phyloP scores from a whole-genome alignment of 2,329 filamentous ascomycete species.

The Phyllosticta capitalensis region DNA sequence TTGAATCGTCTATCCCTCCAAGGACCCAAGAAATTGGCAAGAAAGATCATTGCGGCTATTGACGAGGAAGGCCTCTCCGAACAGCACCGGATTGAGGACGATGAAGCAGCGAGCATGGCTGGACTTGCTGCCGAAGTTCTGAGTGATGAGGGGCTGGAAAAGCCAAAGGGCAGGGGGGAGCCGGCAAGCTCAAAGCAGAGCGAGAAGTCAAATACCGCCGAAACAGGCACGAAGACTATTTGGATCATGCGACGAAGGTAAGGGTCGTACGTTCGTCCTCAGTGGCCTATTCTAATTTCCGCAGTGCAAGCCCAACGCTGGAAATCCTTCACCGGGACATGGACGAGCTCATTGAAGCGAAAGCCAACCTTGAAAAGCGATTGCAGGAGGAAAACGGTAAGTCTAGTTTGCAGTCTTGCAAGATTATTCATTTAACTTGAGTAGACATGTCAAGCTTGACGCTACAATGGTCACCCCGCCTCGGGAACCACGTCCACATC shows the following conservation, averaged over 20 bases:
- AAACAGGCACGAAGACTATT: slow-evolving; percentile 36
- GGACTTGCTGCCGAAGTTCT: slow-evolving; percentile 65
- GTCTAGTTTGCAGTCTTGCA: background rate
- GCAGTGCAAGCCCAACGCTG: slow-evolving; percentile 56
- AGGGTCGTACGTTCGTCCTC: background rate
- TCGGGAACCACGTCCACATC: slow-evolving; percentile 86
- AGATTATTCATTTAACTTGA: background rate
- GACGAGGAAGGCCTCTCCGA: slow-evolving; percentile 86
- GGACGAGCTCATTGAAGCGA: slow-evolving; percentile 49
- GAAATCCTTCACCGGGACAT: slow-evolving; percentile 59
- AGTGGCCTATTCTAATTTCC: background rate
- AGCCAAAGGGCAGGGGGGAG: slow-evolving; percentile 34
- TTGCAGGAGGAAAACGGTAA: slow-evolving; percentile 51
- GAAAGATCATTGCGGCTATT: slow-evolving; percentile 65
- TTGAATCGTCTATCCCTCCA: slow-evolving; percentile 54
- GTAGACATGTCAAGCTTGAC: slow-evolving; percentile 53
- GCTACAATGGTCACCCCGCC: slow-evolving; percentile 74
- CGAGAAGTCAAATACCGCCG: background rate
- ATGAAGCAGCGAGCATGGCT: slow-evolving; percentile 59
- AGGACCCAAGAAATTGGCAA: slow-evolving; percentile 58
- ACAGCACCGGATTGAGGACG: slow-evolving; percentile 68
- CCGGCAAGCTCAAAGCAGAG: slow-evolving; percentile 25
- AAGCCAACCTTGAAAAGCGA: slow-evolving; percentile 47
- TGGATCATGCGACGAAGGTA: slow-evolving; percentile 52
- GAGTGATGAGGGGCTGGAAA: slow-evolving; percentile 54